These are phyloP conservation scores for Lachnellula occidentalis DNA, from an alignment of 2,329 filamentous ascomycete genomes.

Conservation along the genomic window DNA sequence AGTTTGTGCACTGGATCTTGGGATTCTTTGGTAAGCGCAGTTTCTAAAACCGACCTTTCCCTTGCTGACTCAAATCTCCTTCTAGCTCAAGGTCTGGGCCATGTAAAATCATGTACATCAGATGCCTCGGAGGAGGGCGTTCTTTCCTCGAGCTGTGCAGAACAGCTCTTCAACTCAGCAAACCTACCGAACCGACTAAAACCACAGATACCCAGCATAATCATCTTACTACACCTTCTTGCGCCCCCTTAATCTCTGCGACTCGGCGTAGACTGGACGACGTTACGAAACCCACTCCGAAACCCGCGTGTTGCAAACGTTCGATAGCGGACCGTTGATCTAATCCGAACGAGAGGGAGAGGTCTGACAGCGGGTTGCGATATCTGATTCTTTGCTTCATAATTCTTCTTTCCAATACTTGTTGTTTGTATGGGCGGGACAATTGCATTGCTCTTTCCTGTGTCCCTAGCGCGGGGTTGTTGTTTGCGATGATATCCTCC, in stretches of 20 bases:
- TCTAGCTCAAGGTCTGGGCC: conserved; percentile 81
- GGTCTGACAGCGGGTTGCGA: conserved; percentile 24
- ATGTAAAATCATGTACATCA: conserved; percentile 32
- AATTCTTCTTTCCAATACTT: conserved; percentile 36
- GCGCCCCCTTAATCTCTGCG: conserved; percentile 38
- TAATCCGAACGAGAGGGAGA: conserved; percentile 18
- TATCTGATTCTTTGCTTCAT: conserved; percentile 38
- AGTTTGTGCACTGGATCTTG: conserved; percentile 99
- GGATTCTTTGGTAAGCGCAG: conserved; percentile 84
- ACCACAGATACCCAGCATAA: conserved; percentile 31
- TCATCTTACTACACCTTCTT: conserved; percentile 31
- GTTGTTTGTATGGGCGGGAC: conserved; percentile 31
- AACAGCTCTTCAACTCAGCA: conserved; percentile 18
- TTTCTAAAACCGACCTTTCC: background rate
- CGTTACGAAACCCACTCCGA: conserved; percentile 40
- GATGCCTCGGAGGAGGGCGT: conserved; percentile 19
- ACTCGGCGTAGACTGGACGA: conserved; percentile 42
- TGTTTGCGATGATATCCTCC: conserved; percentile 32
- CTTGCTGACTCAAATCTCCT: conserved; percentile 8
- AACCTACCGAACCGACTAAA: conserved; percentile 14
- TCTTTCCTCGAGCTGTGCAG: conserved; percentile 22
- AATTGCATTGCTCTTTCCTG: conserved; percentile 33
- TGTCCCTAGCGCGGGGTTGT: conserved; percentile 26
- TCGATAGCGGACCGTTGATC: conserved; percentile 27
- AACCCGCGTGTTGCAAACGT: conserved; percentile 30